A percentile compares a stretch with the other conserved stretches of the same genome.
phyloP scores from a whole-genome alignment of 2,329 filamentous ascomycete species.

The Alternaria burnsii region DNA sequence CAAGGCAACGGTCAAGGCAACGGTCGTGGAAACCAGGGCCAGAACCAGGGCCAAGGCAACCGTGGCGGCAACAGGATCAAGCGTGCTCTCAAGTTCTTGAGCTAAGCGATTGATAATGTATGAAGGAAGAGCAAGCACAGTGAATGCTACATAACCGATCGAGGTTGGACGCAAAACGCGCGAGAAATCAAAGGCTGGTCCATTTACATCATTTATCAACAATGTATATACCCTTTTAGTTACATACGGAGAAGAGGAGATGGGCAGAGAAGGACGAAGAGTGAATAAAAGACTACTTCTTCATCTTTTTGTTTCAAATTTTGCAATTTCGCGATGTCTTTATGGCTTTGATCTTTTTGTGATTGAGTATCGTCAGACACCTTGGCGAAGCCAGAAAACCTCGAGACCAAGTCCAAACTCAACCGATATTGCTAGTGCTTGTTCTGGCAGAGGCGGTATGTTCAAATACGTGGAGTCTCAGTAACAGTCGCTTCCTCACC shows the following conservation, averaged over 20 bases:
- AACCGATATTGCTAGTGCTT: background rate
- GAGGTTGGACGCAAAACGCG: constrained; percentile 5
- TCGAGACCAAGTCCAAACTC: background rate
- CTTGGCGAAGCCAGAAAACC: background rate
- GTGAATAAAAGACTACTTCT: background rate
- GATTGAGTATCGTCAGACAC: too few species aligned
- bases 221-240: constrained; percentile 14
- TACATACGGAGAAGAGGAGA: constrained; percentile 1
- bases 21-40: background rate
- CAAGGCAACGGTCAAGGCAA: constrained; percentile 4
- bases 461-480: background rate
- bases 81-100: constrained; percentile 14
- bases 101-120: background rate
- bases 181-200: constrained; percentile 12
- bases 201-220: constrained; percentile 1
- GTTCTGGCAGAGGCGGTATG: background rate
- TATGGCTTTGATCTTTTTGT: background rate
- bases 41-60: background rate
- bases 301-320: background rate
- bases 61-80: constrained; percentile 6
- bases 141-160: background rate
- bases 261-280: background rate
- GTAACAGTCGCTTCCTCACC: background rate
- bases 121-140: background rate
- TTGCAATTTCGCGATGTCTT: background rate